Base-by-base conservation (phyloP, 2,329 filamentous ascomycete genomes). In the Dendrostoma leiphaemia region DNA sequence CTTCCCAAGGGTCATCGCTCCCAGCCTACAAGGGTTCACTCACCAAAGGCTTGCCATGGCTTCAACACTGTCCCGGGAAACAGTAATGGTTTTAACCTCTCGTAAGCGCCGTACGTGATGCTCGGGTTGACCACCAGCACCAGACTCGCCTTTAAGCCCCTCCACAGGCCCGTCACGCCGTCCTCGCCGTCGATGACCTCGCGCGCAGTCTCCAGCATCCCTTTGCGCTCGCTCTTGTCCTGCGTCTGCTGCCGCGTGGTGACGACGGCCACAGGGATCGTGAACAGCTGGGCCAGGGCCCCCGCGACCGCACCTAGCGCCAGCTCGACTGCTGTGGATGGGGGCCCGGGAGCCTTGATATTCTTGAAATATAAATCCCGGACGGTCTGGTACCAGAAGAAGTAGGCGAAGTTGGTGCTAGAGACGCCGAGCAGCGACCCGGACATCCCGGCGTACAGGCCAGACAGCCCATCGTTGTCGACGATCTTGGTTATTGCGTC, bases 331-430 rank as follows among this genome's bases (percentile, higher is more conserved):
- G 88, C 82, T 0, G 92, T 97, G 19, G 89, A 86, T 2, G 91
- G 90, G 24, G 86, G 67, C 3, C 66, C 66, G 3, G 69, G 62
- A 15, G 68, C 68, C 61, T 81, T 82, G 58, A 79, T 70, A 37
- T 82, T 75, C 61, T 81, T 82, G 62, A 90, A 73, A 70, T 97
- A 97, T 19, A 96, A 72, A 15, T 84, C 84, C 59, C 94, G 85
- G 29, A 97, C 90, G 26, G 94, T 75, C 5, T 91, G 93, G 71
- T 97, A 97, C 92, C 93, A 97, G 76, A 99, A 99, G 71, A 99
- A 99, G 75, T 99, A 99, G 65, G 94, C 94, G 69, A 99, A 99
- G 72, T 99, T 99, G 49, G 93, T 97, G 24, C 92, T 97, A 1
- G 91, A 93, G 32, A 99, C 94, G 51, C 94, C 94, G 48, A 97